Conservation (phyloP, 495 filamentous ascomycete species). For the Penicillium verhagenii region DNA sequence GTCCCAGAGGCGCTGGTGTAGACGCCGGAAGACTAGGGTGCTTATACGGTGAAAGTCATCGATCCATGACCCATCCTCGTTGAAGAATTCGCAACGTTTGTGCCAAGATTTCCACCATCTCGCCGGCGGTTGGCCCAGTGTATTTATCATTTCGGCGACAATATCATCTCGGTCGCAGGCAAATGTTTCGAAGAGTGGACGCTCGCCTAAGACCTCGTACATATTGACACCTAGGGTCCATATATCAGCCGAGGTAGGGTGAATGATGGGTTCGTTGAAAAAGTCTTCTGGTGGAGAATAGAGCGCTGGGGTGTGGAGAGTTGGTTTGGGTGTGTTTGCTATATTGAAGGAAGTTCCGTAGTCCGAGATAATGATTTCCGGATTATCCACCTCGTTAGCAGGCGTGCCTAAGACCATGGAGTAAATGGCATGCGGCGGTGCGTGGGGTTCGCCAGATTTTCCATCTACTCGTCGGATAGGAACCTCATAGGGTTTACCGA, state of each 20-base stretch:
- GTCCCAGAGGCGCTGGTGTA: slow-evolving; percentile 25
- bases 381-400: slow-evolving; percentile 21
- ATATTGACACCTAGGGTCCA: slow-evolving; percentile 31
- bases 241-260: slow-evolving; percentile 29
- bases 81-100: slow-evolving; percentile 22
- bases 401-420: slow-evolving; percentile 18
- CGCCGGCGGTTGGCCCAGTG: slow-evolving; percentile 23
- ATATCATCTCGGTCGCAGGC: slow-evolving; percentile 26
- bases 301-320: slow-evolving; percentile 23
- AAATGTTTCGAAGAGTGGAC: slow-evolving; percentile 32
- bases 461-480: slow-evolving; percentile 25
- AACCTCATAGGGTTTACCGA: slow-evolving; percentile 21
- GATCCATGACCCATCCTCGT: slow-evolving; percentile 25
- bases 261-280: slow-evolving; percentile 22
- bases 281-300: slow-evolving; percentile 28
- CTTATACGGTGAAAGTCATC: slow-evolving; percentile 22
- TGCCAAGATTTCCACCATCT: slow-evolving; percentile 29
- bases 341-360: slow-evolving; percentile 24
- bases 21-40: slow-evolving; percentile 23
- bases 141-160: slow-evolving; percentile 27
- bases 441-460: slow-evolving; percentile 20
- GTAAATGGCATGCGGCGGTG: slow-evolving; percentile 21
- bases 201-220: slow-evolving; percentile 30
- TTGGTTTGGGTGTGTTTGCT: slow-evolving; percentile 17
- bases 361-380: slow-evolving; percentile 25